Base-by-base conservation (phyloP, 2,329 filamentous ascomycete species). In the Gaeumannomyces sp. region DNA sequence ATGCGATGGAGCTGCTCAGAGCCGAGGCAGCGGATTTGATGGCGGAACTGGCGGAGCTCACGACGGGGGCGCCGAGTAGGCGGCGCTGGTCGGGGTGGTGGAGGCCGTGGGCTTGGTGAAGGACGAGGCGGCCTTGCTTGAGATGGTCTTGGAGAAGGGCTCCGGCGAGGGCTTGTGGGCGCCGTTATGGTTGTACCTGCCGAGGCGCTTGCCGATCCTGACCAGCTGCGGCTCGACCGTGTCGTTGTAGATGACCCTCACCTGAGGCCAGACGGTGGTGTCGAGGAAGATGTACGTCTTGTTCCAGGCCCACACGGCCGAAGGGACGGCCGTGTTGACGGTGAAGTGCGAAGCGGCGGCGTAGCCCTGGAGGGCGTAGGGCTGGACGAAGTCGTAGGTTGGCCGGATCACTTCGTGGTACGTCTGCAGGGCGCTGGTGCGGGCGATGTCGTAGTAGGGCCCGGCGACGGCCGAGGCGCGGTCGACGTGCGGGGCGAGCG, bases 151-250 rank as follows among this genome's bases (percentile, higher is more conserved):
- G 11, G 70, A 69, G 29, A 69, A 62, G 61, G 65, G 13, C 6
- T 60, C 62, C 7, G 62, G 45, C 8, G 73, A 65, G 69, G 77
- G 79, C 16, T 68, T 68, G 0, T 67, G 62, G 28, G 64, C 64
- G 38, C 71, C 69, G 65, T 76, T 79, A 27, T 85, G 83, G 68
- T 82, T 88, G 76, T 93, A 91, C 61, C 90, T 83, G 57, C 93
- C 93, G 14, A 99, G 84, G 60, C 93, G 88, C 78, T 97, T 90
- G 16, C 92, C 91, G 71, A 99, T 98, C 71, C 93, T 92, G 65
- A 94, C 85, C 19, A 99, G 83, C 76, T 99, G 96, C 19, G 96
- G 96, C 78, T 98, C 93, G 4, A 99, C 93, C 71, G 96, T 97
- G 72, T 97, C 89, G 14, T 89, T 85, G 72, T 98, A 98, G 6